Evolutionary conservation across 2,329 filamentous ascomycete genomes (phyloP).

Genomic region (Tolypocladium pustulatum): DNA sequence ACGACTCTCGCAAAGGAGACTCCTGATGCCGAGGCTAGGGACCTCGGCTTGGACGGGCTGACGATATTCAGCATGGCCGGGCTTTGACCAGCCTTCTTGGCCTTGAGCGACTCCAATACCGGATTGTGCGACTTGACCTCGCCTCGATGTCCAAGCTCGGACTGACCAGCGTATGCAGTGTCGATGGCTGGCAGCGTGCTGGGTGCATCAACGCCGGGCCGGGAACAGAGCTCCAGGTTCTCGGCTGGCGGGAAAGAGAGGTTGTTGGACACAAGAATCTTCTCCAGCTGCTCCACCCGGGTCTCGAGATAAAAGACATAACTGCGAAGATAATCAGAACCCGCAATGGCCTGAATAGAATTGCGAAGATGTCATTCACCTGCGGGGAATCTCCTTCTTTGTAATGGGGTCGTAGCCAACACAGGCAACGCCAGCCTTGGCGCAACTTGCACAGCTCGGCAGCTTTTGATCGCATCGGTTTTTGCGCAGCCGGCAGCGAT

Average conservation of each 20-base stretch:
- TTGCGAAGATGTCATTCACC: slow-evolving; percentile 41
- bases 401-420: slow-evolving; percentile 95
- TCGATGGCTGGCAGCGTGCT: slow-evolving; percentile 21
- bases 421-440: slow-evolving; percentile 84
- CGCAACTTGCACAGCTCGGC: slow-evolving; percentile 82
- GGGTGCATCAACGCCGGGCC: slow-evolving; percentile 27
- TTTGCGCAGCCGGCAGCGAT: slow-evolving; percentile 83
- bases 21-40: slow-evolving; percentile 75
- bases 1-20: slow-evolving; percentile 93
- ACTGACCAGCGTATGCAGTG: slow-evolving; percentile 20
- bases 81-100: slow-evolving; percentile 21
- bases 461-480: slow-evolving; percentile 91
- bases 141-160: slow-evolving; percentile 17
- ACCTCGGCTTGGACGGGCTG: slow-evolving; percentile 67
- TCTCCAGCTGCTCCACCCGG: slow-evolving; percentile 73
- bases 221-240: slow-evolving; percentile 54
- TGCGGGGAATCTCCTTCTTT: slow-evolving; percentile 87
- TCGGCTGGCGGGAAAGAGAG: slow-evolving; percentile 63
- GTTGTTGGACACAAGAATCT: slow-evolving; percentile 56
- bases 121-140: slow-evolving; percentile 17
- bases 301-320: slow-evolving; percentile 95
- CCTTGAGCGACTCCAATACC: slow-evolving; percentile 20
- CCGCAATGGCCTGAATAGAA: neutral
- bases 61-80: slow-evolving; percentile 62
- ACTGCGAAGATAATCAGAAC: slow-evolving; percentile 29